Evolutionary conservation across 2,329 filamentous ascomycete species (phyloP), one percentile per base, ranked within the genome.

Genomic region (Xylariaceae sp.): DNA sequence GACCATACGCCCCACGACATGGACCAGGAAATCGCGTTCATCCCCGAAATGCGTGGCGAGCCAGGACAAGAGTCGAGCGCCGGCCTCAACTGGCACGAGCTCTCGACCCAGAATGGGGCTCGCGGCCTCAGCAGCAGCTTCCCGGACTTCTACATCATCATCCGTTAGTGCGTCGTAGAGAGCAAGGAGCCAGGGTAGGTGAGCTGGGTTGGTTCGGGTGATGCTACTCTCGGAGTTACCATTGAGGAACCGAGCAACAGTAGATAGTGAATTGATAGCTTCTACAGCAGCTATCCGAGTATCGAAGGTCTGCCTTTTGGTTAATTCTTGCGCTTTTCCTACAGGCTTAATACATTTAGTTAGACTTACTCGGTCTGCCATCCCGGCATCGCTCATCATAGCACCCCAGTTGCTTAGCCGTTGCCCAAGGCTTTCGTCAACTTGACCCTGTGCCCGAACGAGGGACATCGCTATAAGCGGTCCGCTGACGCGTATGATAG

Each of bases 81-180:
- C 74, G 2, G 79, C 76, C 56, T 79, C 74, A 32, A 79, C 70
- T 32, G 77, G 74, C 9, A 78, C 74, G 36, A 80, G 70, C 3
- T 60, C 49, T 22, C 68, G 63, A 18, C 68, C 71, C 7, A 85
- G 61, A 21, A 88, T 68, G 19, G 65, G 67, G 5, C 71, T 67
- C 0, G 78, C 74, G 1, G 80, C 76, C 0, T 62, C 55, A 2
- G 85, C 80, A 7, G 85, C 86, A 1, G 80, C 68, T 32, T 86
- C 80, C 42, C 92, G 83, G 58, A 96, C 81, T 53, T 96, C 91
- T 57, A 96, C 89, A 66, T 97, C 92, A 66, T 97, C 92, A 66
- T 97, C 94, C 65, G 89, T 88, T 4, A 95, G 77, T 43, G 84
- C 76, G 66, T 90, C 85, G 69, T 94, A 92, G 1, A 92, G 73